These are phyloP conservation scores for Sanghuangporus weigelae DNA, from an alignment of 1,284 basidiomycete genomes.

Conservation along the genomic window DNA sequence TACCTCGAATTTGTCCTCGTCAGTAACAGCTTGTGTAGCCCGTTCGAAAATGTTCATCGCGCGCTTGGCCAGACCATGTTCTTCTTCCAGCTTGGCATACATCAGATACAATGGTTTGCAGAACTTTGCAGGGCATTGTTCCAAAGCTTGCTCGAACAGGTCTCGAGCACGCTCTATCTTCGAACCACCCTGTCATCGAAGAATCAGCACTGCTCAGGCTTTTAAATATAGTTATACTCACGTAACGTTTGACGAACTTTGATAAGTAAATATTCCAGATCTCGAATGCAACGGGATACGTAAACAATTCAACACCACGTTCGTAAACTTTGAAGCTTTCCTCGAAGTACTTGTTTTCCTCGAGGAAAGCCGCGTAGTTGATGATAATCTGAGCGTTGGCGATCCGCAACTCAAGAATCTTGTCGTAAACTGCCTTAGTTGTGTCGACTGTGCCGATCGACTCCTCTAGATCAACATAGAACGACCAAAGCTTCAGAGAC, in stretches of 20 bases:
- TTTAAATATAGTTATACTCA: slow-evolving; percentile 35
- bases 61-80: slow-evolving; percentile 90
- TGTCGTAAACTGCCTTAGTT: slow-evolving; percentile 92
- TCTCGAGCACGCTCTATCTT: slow-evolving; percentile 96
- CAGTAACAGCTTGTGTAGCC: slow-evolving; percentile 80
- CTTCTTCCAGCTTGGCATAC: slow-evolving; percentile 94
- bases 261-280: slow-evolving; percentile 99
- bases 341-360: slow-evolving; percentile 97
- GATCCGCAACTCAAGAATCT: slow-evolving; percentile 94
- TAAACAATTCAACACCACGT: slow-evolving; percentile 95
- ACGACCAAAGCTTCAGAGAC: slow-evolving; percentile 97
- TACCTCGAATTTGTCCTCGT: slow-evolving; percentile 93
- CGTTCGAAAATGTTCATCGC: slow-evolving; percentile 97
- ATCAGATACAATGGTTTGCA: slow-evolving; percentile 94
- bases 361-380: slow-evolving; percentile 95
- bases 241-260: slow-evolving; percentile 96
- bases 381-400: slow-evolving; percentile 98
- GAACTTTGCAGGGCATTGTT: slow-evolving; percentile 92
- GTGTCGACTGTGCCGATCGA: slow-evolving; percentile 92
- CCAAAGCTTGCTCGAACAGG: slow-evolving; percentile 95
- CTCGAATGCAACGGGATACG: slow-evolving; percentile 97
- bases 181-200: slow-evolving; percentile 63
- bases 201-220: slow-evolving; percentile 2
- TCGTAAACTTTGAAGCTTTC: slow-evolving; percentile 99
- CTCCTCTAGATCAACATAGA: slow-evolving; percentile 97